phyloP scores from a whole-genome alignment of 257 asterid genomes.

The Nicotiana noctiflora region DNA sequence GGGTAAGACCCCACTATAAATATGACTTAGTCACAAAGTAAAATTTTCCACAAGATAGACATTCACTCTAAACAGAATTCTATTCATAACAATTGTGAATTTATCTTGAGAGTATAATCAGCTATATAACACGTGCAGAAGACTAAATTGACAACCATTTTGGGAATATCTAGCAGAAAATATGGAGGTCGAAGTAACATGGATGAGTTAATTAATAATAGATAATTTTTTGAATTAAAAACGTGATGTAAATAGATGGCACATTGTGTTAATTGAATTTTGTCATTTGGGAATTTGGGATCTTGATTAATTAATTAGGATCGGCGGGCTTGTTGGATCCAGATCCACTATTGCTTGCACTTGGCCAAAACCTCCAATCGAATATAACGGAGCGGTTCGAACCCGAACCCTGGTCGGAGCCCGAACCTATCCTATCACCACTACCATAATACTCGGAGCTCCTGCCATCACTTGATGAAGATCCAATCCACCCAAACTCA shows the following conservation, averaged over 20 bases:
- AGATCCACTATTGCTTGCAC: neutral
- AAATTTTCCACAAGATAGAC: no score
- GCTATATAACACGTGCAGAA: neutral
- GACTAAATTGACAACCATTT: neutral
- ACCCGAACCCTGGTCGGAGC: neutral
- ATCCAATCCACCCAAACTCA: neutral
- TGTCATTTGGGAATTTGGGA: no score
- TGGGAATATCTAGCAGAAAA: neutral
- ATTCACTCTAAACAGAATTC: no score
- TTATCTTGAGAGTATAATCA: no score
- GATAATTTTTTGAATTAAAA: neutral
- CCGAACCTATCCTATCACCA: neutral
- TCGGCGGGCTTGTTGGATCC: neutral
- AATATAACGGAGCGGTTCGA: neutral
- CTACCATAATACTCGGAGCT: neutral
- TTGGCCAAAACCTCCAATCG: neutral
- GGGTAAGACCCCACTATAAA: no score
- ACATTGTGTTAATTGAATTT: neutral
- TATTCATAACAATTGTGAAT: no score
- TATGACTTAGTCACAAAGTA: no score
- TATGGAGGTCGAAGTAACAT: neutral
- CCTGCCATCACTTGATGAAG: neutral
- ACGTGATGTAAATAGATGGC: neutral
- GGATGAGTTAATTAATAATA: neutral
- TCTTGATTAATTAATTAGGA: neutral